Conservation (phyloP, 768 basidiomycete genomes). For the Boletus rufocinnamomeus region DNA sequence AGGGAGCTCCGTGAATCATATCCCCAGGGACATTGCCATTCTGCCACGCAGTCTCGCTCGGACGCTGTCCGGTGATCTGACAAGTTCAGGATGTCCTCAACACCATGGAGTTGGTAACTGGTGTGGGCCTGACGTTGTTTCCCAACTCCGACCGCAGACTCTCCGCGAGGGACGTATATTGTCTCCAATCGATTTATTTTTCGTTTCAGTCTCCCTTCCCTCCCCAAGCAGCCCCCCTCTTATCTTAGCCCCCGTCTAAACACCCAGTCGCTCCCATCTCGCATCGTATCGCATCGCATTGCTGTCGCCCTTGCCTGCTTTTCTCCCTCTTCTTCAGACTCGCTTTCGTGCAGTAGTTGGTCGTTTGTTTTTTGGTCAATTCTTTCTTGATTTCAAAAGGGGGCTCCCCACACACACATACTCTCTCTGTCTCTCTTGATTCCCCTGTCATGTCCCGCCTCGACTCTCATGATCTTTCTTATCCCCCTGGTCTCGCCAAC, state of each 20-base stretch:
- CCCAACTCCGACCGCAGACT: constrained; percentile 35
- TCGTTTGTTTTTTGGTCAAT: constrained; percentile 27
- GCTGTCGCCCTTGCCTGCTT: constrained; percentile 31
- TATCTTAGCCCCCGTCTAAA: constrained; percentile 38
- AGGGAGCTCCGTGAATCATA: constrained; percentile 13
- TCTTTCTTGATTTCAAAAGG: constrained; percentile 31
- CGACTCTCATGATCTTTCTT: constrained; percentile 45
- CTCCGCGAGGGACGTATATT: constrained; percentile 34
- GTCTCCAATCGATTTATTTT: constrained; percentile 31
- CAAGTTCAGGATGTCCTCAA: too few species aligned
- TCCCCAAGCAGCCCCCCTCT: constrained; percentile 15
- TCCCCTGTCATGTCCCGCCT: constrained; percentile 43
- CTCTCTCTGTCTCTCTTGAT: constrained; percentile 5
- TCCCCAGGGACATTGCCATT: not conserved
- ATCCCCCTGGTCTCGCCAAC: constrained; percentile 32
- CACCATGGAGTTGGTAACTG: too few species aligned
- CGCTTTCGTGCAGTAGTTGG: constrained; percentile 36
- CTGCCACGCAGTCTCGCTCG: constrained; percentile 2
- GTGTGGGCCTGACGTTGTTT: constrained; percentile 29
- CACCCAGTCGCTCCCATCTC: constrained; percentile 28
- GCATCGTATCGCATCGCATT: constrained; percentile 37
- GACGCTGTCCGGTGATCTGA: not conserved
- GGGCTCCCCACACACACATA: constrained; percentile 14
- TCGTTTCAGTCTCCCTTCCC: constrained; percentile 23
- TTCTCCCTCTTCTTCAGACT: constrained; percentile 19